Evolutionary conservation across 257 asterid genomes (phyloP).

Genomic region (Orobanche coerulescens): DNA sequence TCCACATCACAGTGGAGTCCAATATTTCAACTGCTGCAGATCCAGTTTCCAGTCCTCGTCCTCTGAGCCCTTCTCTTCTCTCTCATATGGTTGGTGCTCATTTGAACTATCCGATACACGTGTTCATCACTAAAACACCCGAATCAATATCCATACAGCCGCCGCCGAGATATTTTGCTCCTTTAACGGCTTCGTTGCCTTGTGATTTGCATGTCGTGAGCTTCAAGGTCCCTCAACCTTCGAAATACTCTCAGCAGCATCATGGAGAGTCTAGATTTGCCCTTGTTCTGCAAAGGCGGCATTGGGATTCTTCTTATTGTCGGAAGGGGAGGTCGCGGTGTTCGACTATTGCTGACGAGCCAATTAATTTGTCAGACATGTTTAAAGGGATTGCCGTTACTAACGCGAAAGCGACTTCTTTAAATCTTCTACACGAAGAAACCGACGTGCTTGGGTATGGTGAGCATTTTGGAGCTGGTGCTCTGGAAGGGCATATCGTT

Average conservation of each 20-base stretch:
- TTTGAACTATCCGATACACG: conserved; percentile 62
- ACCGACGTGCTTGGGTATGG: conserved; percentile 70
- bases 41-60: conserved; percentile 37
- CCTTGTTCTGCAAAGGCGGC: conserved; percentile 56
- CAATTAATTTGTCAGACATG: conserved; percentile 64
- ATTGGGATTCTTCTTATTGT: conserved; percentile 70
- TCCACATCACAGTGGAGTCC: conserved; percentile 64
- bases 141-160: conserved; percentile 82
- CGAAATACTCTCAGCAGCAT: conserved; percentile 57
- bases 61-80: conserved; percentile 72
- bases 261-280: conserved; percentile 54
- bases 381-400: conserved; percentile 60
- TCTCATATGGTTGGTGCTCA: conserved; percentile 86
- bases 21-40: conserved; percentile 48
- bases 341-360: conserved; percentile 59
- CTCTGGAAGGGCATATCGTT: conserved; percentile 73
- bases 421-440: conserved; percentile 77
- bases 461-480: conserved; percentile 63
- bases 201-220: conserved; percentile 87
- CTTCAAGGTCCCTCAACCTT: conserved; percentile 83
- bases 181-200: conserved; percentile 63
- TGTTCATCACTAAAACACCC: conserved; percentile 75
- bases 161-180: conserved; percentile 90
- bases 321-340: conserved; percentile 64
- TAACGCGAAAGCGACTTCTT: conserved; percentile 58